These are phyloP conservation scores for Colletotrichum paranaense DNA, from an alignment of 2,329 filamentous ascomycete species.

Conservation along the genomic window DNA sequence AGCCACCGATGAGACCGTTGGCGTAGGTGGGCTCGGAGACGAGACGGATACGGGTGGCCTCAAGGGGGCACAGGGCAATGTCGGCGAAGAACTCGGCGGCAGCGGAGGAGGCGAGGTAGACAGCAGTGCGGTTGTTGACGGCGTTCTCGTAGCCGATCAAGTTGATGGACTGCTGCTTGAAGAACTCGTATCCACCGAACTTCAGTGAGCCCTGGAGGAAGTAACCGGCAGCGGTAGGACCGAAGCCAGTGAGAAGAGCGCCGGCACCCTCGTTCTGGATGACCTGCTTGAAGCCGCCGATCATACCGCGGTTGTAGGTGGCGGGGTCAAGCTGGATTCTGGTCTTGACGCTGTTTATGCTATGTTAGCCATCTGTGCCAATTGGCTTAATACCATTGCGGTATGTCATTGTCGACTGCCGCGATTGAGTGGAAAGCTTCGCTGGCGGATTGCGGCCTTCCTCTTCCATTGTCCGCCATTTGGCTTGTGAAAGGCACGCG, in stretches of 20 bases:
- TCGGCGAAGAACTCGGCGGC: conserved; percentile 78
- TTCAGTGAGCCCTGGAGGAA: conserved; percentile 95
- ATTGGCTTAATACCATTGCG: background rate
- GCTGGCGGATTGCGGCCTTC: background rate
- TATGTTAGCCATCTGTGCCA: conserved; percentile 9
- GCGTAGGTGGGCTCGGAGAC: conserved; percentile 90
- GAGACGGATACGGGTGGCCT: conserved; percentile 93
- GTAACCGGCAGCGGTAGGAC: conserved; percentile 89
- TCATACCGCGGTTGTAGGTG: conserved; percentile 89
- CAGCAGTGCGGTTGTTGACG: conserved; percentile 80
- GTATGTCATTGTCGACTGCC: background rate
- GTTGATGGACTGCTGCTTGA: conserved; percentile 93
- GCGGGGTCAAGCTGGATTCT: conserved; percentile 91
- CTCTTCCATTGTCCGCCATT: background rate
- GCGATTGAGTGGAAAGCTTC: background rate
- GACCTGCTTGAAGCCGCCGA: conserved; percentile 89
- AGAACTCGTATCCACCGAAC: conserved; percentile 95
- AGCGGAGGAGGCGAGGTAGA: conserved; percentile 80
- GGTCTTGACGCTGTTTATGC: conserved; percentile 82
- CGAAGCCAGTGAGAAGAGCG: conserved; percentile 86
- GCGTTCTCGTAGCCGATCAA: conserved; percentile 81
- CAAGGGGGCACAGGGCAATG: conserved; percentile 89
- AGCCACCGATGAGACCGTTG: conserved; percentile 81
- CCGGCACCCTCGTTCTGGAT: conserved; percentile 85
- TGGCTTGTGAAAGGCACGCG: conserved; percentile 9